Conservation (phyloP, 179 eudicot species). For the Carnegiea gigantea region DNA sequence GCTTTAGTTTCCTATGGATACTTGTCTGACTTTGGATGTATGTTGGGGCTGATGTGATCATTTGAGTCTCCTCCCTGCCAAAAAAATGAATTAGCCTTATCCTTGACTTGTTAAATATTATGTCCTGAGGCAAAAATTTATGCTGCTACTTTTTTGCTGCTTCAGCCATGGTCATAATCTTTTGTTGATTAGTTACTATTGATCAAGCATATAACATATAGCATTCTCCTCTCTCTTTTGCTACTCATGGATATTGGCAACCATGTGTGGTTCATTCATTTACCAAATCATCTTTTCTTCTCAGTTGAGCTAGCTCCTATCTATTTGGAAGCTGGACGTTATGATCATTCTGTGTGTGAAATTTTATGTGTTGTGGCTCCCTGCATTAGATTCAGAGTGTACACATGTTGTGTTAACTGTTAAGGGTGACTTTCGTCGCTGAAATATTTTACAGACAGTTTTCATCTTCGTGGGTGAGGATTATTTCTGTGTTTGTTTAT, state of each 20-base stretch:
- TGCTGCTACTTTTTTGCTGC: no score
- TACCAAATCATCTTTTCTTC: neutral
- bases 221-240: neutral
- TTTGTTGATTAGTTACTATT: no score
- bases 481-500: neutral
- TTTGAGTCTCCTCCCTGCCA: no score
- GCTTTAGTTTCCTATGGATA: no score
- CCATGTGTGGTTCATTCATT: neutral
- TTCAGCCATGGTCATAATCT: no score
- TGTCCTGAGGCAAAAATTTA: no score
- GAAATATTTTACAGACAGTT: neutral
- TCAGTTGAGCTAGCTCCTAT: neutral
- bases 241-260: neutral
- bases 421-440: neutral
- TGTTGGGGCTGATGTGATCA: no score
- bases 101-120: no score
- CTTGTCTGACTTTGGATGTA: neutral
- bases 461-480: neutral
- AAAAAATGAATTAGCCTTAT: no score
- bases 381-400: no score
- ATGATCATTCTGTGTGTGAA: neutral
- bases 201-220: no score
- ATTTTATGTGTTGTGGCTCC: no score
- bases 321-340: neutral
- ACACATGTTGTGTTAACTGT: neutral